Evolutionary conservation across 2,329 filamentous ascomycete species (phyloP), one percentile per base, ranked within the genome.

Genomic region (Trichoderma semiorbis): DNA sequence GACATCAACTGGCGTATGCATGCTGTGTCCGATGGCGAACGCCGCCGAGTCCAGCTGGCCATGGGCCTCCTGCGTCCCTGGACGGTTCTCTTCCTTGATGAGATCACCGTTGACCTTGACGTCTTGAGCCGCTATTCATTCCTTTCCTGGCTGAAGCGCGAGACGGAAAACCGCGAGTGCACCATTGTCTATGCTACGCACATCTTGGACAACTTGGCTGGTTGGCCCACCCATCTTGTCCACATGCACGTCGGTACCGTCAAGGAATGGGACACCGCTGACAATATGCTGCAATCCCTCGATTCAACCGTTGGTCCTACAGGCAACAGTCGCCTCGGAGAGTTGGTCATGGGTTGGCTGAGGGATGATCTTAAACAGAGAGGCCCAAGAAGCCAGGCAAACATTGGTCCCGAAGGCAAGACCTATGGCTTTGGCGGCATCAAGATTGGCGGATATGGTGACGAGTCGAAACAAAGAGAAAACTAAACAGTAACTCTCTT

Each of bases 151-250:
- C 83, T 99, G 78, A 94, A 94, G 82, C 85, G 86, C 72, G 96
- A 99, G 88, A 98, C 95, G 0, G 92, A 95, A 83, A 85, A 79
- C 8, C 86, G 95, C 68, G 86, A 90, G 50, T 98, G 95, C 79
- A 98, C 96, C 5, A 93, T 99, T 77, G 94, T 99, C 34, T 99
- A 99, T 80, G 96, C 96, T 8, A 99, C 96, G 16, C 96, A 99
- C 82, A 98, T 99, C 74, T 84, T 99, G 76, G 96, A 99, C 80
- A 98, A 98, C 80, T 84, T 99, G 65, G 94, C 94, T 0, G 91
- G 91, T 24, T 99, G 96, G 96, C 96, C 96, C 7, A 97, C 93
- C 1, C 95, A 99, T 82, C 85, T 99, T 47, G 95, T 97, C 64
- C 95, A 98, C 80, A 98, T 99, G 95, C 92, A 94, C 79, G 81